phyloP scores from a whole-genome alignment of 208 protist species.

The Trypanosoma rangeli region DNA sequence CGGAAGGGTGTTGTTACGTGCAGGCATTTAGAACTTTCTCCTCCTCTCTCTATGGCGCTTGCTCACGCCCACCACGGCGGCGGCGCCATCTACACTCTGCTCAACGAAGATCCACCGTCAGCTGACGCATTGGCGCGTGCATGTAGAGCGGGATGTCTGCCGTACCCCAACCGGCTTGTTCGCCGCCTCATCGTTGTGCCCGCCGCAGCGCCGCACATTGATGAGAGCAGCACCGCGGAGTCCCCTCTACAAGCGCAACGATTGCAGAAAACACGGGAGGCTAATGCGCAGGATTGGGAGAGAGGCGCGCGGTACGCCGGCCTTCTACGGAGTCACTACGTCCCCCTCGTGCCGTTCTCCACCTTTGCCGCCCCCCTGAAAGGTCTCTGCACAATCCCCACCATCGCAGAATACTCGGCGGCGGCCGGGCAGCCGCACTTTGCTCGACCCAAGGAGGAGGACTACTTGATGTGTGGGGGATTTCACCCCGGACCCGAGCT shows the following conservation, averaged over 20 bases:
- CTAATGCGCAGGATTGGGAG: constrained; percentile 30
- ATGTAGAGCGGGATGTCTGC: constrained; percentile 29
- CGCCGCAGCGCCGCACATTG: background rate
- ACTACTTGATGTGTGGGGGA: constrained; percentile 14
- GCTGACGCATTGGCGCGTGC: constrained; percentile 28
- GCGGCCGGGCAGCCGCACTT: background rate
- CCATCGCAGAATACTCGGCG: background rate
- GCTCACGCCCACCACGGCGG: constrained; percentile 7
- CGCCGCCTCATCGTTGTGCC: constrained; percentile 29
- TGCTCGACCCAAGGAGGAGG: background rate
- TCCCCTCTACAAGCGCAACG: constrained; percentile 13
- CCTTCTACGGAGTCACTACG: constrained; percentile 51
- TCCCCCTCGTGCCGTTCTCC: constrained; percentile 46
- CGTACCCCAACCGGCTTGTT: constrained; percentile 47
- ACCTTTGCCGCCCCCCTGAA: constrained; percentile 16
- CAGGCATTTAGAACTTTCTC: too few relatives aligned
- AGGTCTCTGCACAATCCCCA: background rate
- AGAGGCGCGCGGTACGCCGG: constrained; percentile 35
- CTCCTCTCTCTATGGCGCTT: constrained; percentile 8
- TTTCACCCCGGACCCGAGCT: constrained; percentile 15
- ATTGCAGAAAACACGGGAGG: constrained; percentile 11
- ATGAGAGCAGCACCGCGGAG: constrained; percentile 15
- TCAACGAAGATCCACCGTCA: constrained; percentile 22
- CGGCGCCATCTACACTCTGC: constrained; percentile 39
- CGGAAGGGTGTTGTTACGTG: too few relatives aligned